phyloP scores from a whole-genome alignment of 768 basidiomycete species.

The Leccinum boreale region DNA sequence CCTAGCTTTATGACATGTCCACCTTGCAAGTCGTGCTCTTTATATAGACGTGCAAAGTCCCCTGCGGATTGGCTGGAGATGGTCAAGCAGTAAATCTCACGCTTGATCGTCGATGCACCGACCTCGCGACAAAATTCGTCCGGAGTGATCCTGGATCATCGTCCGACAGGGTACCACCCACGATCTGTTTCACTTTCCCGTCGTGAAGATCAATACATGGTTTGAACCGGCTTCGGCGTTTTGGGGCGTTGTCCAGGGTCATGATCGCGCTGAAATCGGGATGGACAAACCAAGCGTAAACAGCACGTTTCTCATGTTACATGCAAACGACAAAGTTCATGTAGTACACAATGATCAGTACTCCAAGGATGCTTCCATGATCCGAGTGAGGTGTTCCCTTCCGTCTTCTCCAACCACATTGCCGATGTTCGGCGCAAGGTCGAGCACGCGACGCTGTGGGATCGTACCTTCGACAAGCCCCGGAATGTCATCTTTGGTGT shows the following conservation, averaged over 20 bases:
- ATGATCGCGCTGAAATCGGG: neutral
- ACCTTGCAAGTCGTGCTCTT: constrained; percentile 62
- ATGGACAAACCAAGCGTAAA: neutral
- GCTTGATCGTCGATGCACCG: constrained; percentile 1
- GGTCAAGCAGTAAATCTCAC: constrained; percentile 3
- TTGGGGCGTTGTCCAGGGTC: constrained; percentile 2
- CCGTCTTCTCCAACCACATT: constrained; percentile 82
- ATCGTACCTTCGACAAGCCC: constrained; percentile 87
- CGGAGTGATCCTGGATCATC: constrained; percentile 53
- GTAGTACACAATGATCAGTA: constrained; percentile 43
- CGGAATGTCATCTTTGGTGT: constrained; percentile 60
- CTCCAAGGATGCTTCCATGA: constrained; percentile 76
- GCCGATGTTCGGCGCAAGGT: constrained; percentile 89
- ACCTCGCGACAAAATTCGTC: constrained; percentile 93
- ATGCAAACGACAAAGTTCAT: constrained; percentile 4
- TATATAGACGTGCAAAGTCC: constrained; percentile 81
- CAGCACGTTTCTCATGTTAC: neutral
- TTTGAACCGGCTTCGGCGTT: constrained; percentile 55
- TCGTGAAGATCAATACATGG: constrained; percentile 98
- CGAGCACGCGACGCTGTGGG: constrained; percentile 88
- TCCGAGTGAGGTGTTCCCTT: constrained; percentile 72
- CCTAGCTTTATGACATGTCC: constrained; percentile 98
- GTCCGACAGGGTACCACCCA: constrained; percentile 89
- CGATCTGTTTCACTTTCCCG: constrained; percentile 96
- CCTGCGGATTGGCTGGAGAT: constrained; percentile 64